These are phyloP conservation scores for Boletellus deceptivus DNA, from an alignment of 1,284 basidiomycete genomes.

Conservation along the genomic window DNA sequence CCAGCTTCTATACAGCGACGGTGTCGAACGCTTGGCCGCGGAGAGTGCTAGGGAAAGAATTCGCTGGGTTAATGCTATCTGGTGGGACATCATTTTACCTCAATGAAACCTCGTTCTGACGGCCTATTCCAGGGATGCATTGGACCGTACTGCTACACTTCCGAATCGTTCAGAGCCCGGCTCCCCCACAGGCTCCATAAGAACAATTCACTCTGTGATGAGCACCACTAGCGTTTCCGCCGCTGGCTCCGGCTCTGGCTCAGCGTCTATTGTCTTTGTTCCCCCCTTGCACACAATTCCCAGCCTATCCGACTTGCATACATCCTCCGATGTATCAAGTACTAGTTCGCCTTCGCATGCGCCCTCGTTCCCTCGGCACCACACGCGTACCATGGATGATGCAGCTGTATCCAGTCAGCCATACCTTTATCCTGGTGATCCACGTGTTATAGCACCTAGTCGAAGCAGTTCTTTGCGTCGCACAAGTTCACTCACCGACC, in stretches of 20 bases:
- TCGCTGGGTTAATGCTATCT: constrained; percentile 84
- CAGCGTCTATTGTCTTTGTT: constrained; percentile 68
- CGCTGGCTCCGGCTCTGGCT: constrained; percentile 41
- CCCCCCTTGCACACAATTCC: constrained; percentile 65
- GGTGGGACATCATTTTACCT: constrained; percentile 48
- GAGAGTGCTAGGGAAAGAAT: constrained; percentile 82
- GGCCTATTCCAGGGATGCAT: constrained; percentile 57
- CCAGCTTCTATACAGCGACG: constrained; percentile 84
- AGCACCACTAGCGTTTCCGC: constrained; percentile 33
- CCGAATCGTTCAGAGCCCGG: constrained; percentile 52
- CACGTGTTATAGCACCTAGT: constrained; percentile 64
- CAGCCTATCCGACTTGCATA: constrained; percentile 59
- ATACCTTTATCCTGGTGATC: constrained; percentile 66
- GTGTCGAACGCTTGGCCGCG: constrained; percentile 79
- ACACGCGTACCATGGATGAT: constrained; percentile 66
- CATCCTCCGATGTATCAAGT: constrained; percentile 43
- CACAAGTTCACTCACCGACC: constrained; percentile 72
- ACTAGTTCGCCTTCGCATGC: constrained; percentile 37
- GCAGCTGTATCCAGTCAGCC: constrained; percentile 58
- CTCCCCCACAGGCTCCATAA: constrained; percentile 71
- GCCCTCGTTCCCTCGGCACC: constrained; percentile 50
- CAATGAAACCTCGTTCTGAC: constrained; percentile 3
- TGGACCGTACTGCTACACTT: constrained; percentile 49
- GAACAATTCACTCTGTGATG: constrained; percentile 60
- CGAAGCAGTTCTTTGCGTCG: constrained; percentile 59